Conservation (phyloP, 2,329 filamentous ascomycete species). For the Orbilia ellipsospora region DNA sequence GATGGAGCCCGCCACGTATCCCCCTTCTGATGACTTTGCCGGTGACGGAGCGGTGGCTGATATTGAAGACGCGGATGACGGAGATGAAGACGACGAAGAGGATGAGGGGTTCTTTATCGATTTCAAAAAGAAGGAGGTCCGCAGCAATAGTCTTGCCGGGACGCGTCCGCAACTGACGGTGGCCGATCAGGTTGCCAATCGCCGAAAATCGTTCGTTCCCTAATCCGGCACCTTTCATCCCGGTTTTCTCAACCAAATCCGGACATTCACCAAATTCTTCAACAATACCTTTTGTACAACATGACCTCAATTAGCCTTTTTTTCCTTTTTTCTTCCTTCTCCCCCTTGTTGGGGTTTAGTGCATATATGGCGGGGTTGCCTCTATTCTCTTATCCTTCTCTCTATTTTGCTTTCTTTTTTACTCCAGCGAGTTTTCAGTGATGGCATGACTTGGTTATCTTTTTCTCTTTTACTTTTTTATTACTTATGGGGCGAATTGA, state of each 20-base stretch:
- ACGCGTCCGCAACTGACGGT: conserved; percentile 32
- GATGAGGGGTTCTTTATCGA: conserved; percentile 57
- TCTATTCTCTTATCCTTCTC: conserved; percentile 40
- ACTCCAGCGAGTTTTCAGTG: conserved; percentile 19
- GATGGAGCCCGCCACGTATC: conserved; percentile 38
- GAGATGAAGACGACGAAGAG: conserved; percentile 54
- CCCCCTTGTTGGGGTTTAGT: conserved; percentile 44
- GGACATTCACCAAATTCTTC: conserved; percentile 1
- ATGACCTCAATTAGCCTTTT: conserved; percentile 9
- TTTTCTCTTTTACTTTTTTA: conserved; percentile 39
- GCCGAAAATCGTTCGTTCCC: conserved; percentile 48
- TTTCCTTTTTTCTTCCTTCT: background rate
- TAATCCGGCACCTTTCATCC: conserved; percentile 33
- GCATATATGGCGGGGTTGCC: conserved; percentile 56
- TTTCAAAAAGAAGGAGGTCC: conserved; percentile 54
- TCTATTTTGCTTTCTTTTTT: conserved; percentile 23
- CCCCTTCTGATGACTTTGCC: conserved; percentile 39
- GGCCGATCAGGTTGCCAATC: conserved; percentile 25
- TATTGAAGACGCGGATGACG: conserved; percentile 57
- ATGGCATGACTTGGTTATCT: conserved; percentile 30
- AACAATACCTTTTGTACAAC: conserved; percentile 46
- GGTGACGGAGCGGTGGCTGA: conserved; percentile 53
- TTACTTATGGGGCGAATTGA: conserved; percentile 32
- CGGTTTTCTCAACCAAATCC: conserved; percentile 12
- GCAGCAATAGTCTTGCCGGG: conserved; percentile 45